phyloP scores from a whole-genome alignment of 2,329 filamentous ascomycete genomes.

The Ramularia endophylla region DNA sequence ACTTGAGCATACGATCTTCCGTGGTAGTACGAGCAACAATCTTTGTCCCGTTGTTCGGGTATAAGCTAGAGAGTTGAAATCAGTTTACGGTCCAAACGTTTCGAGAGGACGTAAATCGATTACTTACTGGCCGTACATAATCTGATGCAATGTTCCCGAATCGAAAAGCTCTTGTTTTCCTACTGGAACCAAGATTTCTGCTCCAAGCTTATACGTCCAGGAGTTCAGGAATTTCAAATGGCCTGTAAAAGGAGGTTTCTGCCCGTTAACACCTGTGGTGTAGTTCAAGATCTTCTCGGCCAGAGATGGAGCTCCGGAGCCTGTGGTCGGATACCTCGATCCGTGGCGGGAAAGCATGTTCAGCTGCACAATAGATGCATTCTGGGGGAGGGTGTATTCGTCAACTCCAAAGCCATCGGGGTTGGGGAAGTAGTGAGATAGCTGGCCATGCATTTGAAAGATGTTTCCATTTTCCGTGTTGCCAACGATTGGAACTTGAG shows the following conservation, averaged over 20 bases:
- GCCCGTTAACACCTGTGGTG: too few relatives aligned
- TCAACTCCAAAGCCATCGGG: slow-evolving; percentile 65
- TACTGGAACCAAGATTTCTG: slow-evolving; percentile 65
- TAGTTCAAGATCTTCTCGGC: slow-evolving; percentile 54
- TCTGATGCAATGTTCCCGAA: slow-evolving; percentile 63
- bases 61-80: slow-evolving; percentile 38
- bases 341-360: slow-evolving; percentile 70
- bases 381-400: slow-evolving; percentile 62
- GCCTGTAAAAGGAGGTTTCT: slow-evolving; percentile 46
- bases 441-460: slow-evolving; percentile 63
- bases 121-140: slow-evolving; percentile 56
- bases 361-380: slow-evolving; percentile 63
- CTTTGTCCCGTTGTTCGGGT: slow-evolving; percentile 62
- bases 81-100: too few relatives aligned
- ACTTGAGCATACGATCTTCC: slow-evolving; percentile 71
- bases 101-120: too few relatives aligned
- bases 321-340: slow-evolving; percentile 63
- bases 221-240: slow-evolving; percentile 59
- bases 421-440: slow-evolving; percentile 65
- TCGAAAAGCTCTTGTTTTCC: slow-evolving; percentile 57
- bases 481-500: slow-evolving; percentile 59
- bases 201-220: slow-evolving; percentile 64
- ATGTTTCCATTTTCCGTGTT: slow-evolving; percentile 56
- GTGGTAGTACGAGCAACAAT: slow-evolving; percentile 69
- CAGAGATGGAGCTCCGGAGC: slow-evolving; percentile 50